Base-by-base conservation (phyloP, 225 moss, liverwort and hornwort genomes). In the Polytrichum commune region DNA sequence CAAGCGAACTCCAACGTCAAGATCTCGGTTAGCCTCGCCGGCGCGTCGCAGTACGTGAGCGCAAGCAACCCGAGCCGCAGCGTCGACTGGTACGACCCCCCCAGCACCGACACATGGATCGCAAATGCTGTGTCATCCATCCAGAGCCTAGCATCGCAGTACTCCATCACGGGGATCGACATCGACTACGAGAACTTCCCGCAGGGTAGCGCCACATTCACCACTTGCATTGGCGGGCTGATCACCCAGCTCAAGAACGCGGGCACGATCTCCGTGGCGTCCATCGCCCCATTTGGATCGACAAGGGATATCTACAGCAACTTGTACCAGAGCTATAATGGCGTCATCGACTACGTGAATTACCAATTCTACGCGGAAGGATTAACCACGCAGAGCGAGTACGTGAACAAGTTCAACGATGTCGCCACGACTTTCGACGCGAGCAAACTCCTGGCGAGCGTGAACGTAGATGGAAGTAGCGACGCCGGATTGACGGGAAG, bases 121-220 rank as follows among this genome's bases (percentile, higher is more conserved):
- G 3, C 74, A 18, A 75, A 81, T 69, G 81, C 77, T 38, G 75
- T 78, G 24, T 46, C 0, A 1, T 84, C 81, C 19, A 78, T 81
- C 77, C 33, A 55, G 38, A 7, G 18, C 29, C 75, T 81, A 26
- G 84, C 69, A 1, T 75, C 81, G 64, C 78, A 81, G 56, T 84
- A 78, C 72, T 18, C 72, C 58, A 69, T 85, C 61, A 70, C 58
- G 5, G 81, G 75, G 7, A 73, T 85, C 19, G 81, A 85, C 75
- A 85, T 85, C 62, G 78, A 85, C 72, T 85, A 78, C 28, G 80
- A 80, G 77, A 80, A 33, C 20, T 69, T 72, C 0, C 56, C 71
- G 0, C 0, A 2, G 1, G 68, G 64, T 0, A 77, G 35, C 60
- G 4, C 79, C 16, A 68, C 66, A 1, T 66, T 66, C 30, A 74